phyloP scores from a whole-genome alignment of 306 rosid genomes.

The Vigna nakashimae region DNA sequence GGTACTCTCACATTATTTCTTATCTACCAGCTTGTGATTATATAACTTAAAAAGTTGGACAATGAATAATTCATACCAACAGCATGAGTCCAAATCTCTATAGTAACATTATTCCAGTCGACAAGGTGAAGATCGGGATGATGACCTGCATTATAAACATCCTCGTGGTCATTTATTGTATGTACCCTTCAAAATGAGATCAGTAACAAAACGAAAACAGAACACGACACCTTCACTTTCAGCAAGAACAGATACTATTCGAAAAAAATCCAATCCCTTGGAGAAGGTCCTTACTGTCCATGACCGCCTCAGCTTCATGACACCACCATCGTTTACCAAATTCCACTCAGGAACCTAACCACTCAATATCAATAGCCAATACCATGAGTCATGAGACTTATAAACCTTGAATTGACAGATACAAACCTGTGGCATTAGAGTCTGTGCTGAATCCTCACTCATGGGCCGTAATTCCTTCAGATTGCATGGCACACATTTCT shows the following conservation, averaged over 20 bases:
- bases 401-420: background rate
- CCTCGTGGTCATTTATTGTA: background rate
- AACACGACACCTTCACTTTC: slow-evolving; percentile 70
- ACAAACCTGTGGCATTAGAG: slow-evolving; percentile 68
- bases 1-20: background rate
- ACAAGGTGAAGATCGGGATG: slow-evolving; percentile 94
- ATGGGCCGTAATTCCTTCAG: slow-evolving; percentile 73
- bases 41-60: slow-evolving; percentile 14
- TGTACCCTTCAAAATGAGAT: slow-evolving; percentile 17
- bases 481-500: slow-evolving; percentile 86
- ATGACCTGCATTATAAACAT: slow-evolving; percentile 61
- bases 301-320: slow-evolving; percentile 62
- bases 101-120: slow-evolving; percentile 81
- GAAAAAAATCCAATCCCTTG: slow-evolving; percentile 77
- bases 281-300: slow-evolving; percentile 78
- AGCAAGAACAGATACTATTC: slow-evolving; percentile 72
- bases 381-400: slow-evolving; percentile 3
- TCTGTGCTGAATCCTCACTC: slow-evolving; percentile 70
- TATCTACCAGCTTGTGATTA: background rate
- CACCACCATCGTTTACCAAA: slow-evolving; percentile 64
- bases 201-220: slow-evolving; percentile 11
- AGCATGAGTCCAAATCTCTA: slow-evolving; percentile 89
- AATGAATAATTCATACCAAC: slow-evolving; percentile 59
- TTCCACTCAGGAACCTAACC: slow-evolving; percentile 74
- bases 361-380: slow-evolving; percentile 13